These are phyloP conservation scores for Penicillium brevicompactum DNA, from an alignment of 2,329 filamentous ascomycete species.

Conservation along the genomic window DNA sequence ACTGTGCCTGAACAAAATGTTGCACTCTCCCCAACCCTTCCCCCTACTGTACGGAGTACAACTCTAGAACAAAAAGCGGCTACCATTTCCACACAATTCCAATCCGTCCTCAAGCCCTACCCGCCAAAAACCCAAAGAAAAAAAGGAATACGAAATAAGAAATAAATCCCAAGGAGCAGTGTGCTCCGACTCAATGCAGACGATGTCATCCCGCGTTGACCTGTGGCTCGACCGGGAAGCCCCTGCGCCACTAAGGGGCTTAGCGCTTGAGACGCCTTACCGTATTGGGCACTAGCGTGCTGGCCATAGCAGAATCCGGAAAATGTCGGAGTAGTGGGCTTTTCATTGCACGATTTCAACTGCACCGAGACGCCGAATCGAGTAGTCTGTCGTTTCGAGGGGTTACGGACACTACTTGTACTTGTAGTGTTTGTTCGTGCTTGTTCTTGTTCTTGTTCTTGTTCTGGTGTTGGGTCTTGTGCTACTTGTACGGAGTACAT, in stretches of 20 bases:
- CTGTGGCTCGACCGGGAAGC: constrained; percentile 17
- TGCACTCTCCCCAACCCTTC: background rate
- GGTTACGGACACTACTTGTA: no score
- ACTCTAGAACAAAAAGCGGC: background rate
- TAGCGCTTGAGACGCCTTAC: constrained; percentile 25
- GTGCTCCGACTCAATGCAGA: constrained; percentile 22
- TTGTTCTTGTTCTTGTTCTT: no score
- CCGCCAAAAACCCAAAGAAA: no score
- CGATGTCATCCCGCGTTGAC: constrained; percentile 22
- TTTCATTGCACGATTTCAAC: background rate
- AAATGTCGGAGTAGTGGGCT: constrained; percentile 1
- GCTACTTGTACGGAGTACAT: background rate
- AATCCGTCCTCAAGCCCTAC: background rate
- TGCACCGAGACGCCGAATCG: constrained; percentile 24
- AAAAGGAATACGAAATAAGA: no score
- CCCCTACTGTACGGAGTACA: no score
- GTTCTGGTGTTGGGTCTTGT: background rate
- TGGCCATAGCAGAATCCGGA: background rate
- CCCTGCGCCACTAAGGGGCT: constrained; percentile 22
- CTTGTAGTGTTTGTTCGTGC: background rate
- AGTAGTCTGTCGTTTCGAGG: background rate
- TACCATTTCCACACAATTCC: background rate
- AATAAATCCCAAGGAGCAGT: constrained; percentile 21
- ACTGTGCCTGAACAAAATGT: constrained; percentile 5
- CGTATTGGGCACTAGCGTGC: constrained; percentile 3